Evolutionary conservation across 2,329 filamentous ascomycete species (phyloP).

Genomic region (Calonectria henricotiae): DNA sequence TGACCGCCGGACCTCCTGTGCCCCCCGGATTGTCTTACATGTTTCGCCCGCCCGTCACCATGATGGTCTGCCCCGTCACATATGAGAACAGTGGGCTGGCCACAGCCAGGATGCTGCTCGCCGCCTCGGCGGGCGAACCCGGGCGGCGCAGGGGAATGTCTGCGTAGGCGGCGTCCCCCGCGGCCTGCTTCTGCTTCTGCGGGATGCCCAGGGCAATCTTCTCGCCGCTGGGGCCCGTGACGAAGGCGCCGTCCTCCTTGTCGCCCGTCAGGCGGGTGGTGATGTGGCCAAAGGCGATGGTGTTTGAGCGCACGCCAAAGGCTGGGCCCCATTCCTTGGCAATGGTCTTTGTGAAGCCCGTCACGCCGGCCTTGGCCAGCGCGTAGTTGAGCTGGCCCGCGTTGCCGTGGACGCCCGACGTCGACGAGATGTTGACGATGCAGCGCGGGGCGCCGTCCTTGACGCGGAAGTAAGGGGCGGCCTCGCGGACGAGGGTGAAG

Average conservation of each 20-base stretch:
- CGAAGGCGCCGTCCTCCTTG: constrained; percentile 88
- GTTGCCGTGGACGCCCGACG: constrained; percentile 88
- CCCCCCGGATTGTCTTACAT: constrained; percentile 60
- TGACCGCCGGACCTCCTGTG: background rate
- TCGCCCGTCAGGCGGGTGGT: constrained; percentile 85
- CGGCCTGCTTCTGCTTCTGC: constrained; percentile 67
- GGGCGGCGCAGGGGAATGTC: constrained; percentile 87
- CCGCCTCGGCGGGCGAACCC: constrained; percentile 86
- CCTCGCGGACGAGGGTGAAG: constrained; percentile 86
- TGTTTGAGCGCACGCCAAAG: constrained; percentile 88
- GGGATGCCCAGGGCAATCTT: constrained; percentile 85
- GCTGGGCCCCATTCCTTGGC: constrained; percentile 92
- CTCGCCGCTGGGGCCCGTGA: constrained; percentile 82
- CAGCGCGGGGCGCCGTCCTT: constrained; percentile 84
- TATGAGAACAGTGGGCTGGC: constrained; percentile 88
- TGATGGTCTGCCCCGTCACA: constrained; percentile 89
- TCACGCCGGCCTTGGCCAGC: constrained; percentile 87
- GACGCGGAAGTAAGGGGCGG: constrained; percentile 90
- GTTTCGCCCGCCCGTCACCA: constrained; percentile 84
- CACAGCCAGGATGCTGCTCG: constrained; percentile 82
- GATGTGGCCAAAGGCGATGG: constrained; percentile 88
- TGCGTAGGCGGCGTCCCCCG: constrained; percentile 64
- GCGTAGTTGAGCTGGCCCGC: constrained; percentile 94
- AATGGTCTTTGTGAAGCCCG: constrained; percentile 89
- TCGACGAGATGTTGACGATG: constrained; percentile 89